Evolutionary conservation across 2,329 filamentous ascomycete genomes (phyloP).

Genomic region (Harringtonia lauricola): DNA sequence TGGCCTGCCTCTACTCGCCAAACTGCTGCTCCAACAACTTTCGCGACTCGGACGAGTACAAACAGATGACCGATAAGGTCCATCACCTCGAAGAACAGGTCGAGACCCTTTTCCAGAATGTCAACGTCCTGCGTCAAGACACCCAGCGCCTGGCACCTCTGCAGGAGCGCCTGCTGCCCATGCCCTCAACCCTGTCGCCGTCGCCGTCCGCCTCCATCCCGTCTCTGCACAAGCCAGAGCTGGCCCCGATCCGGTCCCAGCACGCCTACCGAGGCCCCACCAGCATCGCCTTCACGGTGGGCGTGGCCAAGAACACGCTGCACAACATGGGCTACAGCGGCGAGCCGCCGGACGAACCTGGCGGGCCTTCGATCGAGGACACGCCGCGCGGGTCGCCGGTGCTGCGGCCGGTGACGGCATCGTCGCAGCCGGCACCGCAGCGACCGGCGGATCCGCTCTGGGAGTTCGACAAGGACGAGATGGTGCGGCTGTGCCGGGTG

Average conservation of each 20-base stretch:
- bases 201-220: slow-evolving; percentile 32
- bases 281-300: slow-evolving; percentile 73
- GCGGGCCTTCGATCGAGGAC: slow-evolving; percentile 23
- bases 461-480: slow-evolving; percentile 66
- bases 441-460: slow-evolving; percentile 62
- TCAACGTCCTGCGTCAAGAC: slow-evolving; percentile 56
- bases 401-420: slow-evolving; percentile 21
- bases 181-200: slow-evolving; percentile 25
- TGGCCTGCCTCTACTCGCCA: slow-evolving; percentile 21
- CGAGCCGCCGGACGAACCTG: slow-evolving; percentile 47
- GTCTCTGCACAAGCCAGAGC: slow-evolving; percentile 30
- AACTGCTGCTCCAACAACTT: slow-evolving; percentile 30
- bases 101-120: slow-evolving; percentile 59
- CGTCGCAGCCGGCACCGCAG: slow-evolving; percentile 19
- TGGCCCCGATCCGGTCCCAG: slow-evolving; percentile 37
- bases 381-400: slow-evolving; percentile 22
- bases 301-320: slow-evolving; percentile 76
- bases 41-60: slow-evolving; percentile 60
- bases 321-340: slow-evolving; percentile 80
- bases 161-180: slow-evolving; percentile 27
- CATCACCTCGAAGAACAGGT: slow-evolving; percentile 73
- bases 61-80: slow-evolving; percentile 66
- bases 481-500: slow-evolving; percentile 63
- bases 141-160: slow-evolving; percentile 31
- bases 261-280: slow-evolving; percentile 65